Percentiles rank a stretch among this genome's conserved stretches.
Conservation (phyloP, 257 asterid species). For the Hygrophila difformis region DNA sequence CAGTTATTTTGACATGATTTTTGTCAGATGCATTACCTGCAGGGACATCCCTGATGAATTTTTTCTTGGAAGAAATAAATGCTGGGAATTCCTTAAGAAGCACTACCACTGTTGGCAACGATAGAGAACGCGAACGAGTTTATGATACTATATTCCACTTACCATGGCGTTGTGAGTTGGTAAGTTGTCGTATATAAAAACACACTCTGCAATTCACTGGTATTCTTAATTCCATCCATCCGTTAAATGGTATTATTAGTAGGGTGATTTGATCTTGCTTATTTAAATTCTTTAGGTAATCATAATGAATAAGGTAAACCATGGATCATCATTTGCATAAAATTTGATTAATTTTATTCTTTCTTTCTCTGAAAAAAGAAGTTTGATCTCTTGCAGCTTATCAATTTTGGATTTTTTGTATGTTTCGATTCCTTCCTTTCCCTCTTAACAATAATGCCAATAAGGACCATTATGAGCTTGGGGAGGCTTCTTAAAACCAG, state of each 20-base stretch:
- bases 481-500: constrained; percentile 74
- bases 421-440: constrained; percentile 94
- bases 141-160: constrained; percentile 89
- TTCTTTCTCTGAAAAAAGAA: constrained; percentile 1
- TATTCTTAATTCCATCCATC: too few species aligned
- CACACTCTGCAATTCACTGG: too few species aligned
- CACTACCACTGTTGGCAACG: constrained; percentile 73
- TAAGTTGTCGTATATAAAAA: too few species aligned
- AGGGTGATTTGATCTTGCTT: too few species aligned
- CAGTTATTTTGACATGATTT: constrained; percentile 14
- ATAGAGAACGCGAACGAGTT: constrained; percentile 86
- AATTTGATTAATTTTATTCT: too few species aligned
- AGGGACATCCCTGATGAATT: constrained; percentile 77
- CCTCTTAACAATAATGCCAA: constrained; percentile 91
- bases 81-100: constrained; percentile 85
- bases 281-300: too few species aligned
- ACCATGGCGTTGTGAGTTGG: constrained; percentile 99
- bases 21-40: constrained; percentile 41
- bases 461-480: constrained; percentile 47
- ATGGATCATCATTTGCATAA: too few species aligned
- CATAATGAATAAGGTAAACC: too few species aligned
- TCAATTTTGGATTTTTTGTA: constrained; percentile 76
- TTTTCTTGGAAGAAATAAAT: constrained; percentile 81
- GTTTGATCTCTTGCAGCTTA: constrained; percentile 57
- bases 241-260: too few species aligned